These are phyloP conservation scores for Pisolithus sp. DNA, from an alignment of 768 basidiomycete species.

Conservation along the genomic window DNA sequence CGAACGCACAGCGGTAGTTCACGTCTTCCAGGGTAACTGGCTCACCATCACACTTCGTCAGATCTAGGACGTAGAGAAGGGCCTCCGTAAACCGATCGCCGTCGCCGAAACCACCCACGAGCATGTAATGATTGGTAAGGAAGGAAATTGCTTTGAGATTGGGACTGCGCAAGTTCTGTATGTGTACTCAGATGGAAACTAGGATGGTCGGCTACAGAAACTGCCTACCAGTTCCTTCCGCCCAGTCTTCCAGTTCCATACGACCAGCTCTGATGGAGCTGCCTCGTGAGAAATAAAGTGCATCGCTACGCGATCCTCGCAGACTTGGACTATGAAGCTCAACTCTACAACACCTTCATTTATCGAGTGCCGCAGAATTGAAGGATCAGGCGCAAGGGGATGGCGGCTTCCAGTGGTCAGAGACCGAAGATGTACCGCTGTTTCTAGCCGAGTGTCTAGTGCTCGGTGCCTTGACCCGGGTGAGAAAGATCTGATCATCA, in stretches of 20 bases:
- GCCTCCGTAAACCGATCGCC: conserved; percentile 20
- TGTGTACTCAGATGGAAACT: conserved; percentile 1
- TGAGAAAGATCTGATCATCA: not conserved
- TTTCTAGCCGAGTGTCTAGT: conserved; percentile 13
- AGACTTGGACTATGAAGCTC: conserved; percentile 50
- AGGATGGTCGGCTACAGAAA: not conserved
- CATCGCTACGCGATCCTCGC: conserved; percentile 45
- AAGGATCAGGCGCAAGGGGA: conserved; percentile 33
- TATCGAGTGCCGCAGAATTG: conserved; percentile 24
- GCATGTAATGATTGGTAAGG: conserved; percentile 34
- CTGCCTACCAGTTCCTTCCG: conserved; percentile 41
- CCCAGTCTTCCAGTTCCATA: conserved; percentile 68
- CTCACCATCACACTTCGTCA: conserved; percentile 27
- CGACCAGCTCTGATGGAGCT: conserved; percentile 39
- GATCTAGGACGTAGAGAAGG: conserved; percentile 35
- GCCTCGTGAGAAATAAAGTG: conserved; percentile 33
- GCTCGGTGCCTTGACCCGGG: conserved; percentile 7
- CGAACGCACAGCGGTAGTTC: conserved; percentile 33
- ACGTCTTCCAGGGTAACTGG: conserved; percentile 25
- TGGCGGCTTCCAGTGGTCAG: conserved; percentile 42
- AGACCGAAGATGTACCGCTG: conserved; percentile 37
- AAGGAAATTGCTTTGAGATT: conserved; percentile 38
- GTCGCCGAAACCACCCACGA: conserved; percentile 28
- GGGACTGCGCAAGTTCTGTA: conserved; percentile 22
- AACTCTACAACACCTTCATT: conserved; percentile 14